Conservation (phyloP, 331 rosid genomes). For the Ulmus americana region DNA sequence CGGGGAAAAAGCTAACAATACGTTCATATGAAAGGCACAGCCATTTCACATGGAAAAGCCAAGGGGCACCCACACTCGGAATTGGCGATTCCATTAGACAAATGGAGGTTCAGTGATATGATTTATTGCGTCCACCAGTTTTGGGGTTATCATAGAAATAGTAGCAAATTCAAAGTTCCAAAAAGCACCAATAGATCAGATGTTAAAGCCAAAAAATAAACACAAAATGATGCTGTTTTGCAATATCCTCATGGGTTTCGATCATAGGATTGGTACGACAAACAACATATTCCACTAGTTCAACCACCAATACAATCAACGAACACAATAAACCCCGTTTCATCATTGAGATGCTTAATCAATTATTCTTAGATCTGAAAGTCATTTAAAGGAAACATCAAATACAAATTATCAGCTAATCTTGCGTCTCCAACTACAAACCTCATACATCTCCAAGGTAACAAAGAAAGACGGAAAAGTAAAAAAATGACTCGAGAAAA, state of each 20-base stretch:
- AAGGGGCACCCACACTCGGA: too few relatives aligned
- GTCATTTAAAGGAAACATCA: slow-evolving; percentile 11
- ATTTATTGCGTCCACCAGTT: too few relatives aligned
- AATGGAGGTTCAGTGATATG: too few relatives aligned
- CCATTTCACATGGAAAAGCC: too few relatives aligned
- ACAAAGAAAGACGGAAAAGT: neutral
- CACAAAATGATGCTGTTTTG: neutral
- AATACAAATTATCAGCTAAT: slow-evolving; percentile 22
- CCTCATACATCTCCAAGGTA: neutral
- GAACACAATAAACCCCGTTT: slow-evolving; percentile 6
- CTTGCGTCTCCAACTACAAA: slow-evolving; percentile 7
- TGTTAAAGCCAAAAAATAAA: too few relatives aligned
- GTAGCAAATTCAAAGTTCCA: too few relatives aligned
- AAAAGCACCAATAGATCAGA: too few relatives aligned
- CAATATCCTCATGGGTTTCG: neutral
- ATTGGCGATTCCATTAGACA: too few relatives aligned
- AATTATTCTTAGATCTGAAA: slow-evolving; percentile 21
- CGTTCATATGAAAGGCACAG: too few relatives aligned
- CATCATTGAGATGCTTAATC: slow-evolving; percentile 8
- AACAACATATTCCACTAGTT: neutral
- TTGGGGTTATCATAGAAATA: too few relatives aligned
- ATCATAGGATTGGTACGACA: neutral
- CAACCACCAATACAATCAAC: slow-evolving; percentile 12
- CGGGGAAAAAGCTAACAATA: too few relatives aligned
- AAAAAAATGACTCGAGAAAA: slow-evolving; percentile 14